Conservation (phyloP, 2,329 filamentous ascomycete genomes). For the Gyromitra esculenta region DNA sequence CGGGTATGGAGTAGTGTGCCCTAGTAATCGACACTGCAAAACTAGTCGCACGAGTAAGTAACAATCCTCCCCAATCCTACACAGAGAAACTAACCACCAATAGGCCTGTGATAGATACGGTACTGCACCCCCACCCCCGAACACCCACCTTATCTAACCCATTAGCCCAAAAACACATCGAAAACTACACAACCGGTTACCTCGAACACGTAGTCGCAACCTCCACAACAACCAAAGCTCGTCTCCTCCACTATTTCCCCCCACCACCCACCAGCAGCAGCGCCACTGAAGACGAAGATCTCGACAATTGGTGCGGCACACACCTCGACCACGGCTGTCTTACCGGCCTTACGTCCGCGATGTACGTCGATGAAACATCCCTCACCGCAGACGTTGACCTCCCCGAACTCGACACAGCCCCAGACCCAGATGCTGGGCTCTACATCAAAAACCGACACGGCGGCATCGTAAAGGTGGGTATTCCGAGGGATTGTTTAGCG, state of each 20-base stretch:
- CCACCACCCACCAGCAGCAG: slow-evolving; percentile 62
- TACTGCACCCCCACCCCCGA: neutral
- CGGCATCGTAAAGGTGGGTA: slow-evolving; percentile 86
- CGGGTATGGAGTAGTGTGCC: slow-evolving; percentile 64
- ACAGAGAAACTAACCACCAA: neutral
- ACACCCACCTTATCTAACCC: slow-evolving; percentile 1
- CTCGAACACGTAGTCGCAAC: slow-evolving; percentile 86
- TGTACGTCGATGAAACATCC: slow-evolving; percentile 85
- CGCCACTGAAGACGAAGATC: slow-evolving; percentile 59
- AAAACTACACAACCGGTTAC: slow-evolving; percentile 78
- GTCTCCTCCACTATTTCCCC: slow-evolving; percentile 93
- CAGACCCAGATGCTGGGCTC: slow-evolving; percentile 85
- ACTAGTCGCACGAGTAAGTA: slow-evolving; percentile 85
- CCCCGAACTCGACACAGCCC: slow-evolving; percentile 76
- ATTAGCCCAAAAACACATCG: slow-evolving; percentile 76
- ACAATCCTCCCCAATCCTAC: neutral
- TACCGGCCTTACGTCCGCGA: slow-evolving; percentile 91
- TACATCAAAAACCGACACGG: slow-evolving; percentile 91
- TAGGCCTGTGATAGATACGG: slow-evolving; percentile 53
- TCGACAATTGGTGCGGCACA: slow-evolving; percentile 81
- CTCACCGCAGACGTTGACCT: slow-evolving; percentile 64
- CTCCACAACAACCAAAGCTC: slow-evolving; percentile 88
- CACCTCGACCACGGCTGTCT: slow-evolving; percentile 93
- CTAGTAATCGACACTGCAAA: slow-evolving; percentile 90
- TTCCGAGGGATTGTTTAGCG: slow-evolving; percentile 88